A percentile compares a stretch with the other conserved stretches of the same genome.
Conservation (phyloP, 306 rosid species). For the Citrullus amarus region DNA sequence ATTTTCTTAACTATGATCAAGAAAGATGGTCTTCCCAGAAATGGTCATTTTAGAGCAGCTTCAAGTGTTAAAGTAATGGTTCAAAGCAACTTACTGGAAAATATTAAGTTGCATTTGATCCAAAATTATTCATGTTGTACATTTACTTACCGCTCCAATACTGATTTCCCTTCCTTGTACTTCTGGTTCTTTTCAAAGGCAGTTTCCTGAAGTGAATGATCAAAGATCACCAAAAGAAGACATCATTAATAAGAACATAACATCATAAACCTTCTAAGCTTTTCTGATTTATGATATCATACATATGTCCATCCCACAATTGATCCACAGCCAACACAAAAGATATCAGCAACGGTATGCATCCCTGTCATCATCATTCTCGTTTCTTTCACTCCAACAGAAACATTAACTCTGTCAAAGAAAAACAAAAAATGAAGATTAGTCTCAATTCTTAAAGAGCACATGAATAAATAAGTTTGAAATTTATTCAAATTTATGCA, state of each 20-base stretch:
- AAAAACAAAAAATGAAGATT: neutral
- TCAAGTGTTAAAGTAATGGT: neutral
- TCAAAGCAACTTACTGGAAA: neutral
- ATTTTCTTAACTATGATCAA: neutral
- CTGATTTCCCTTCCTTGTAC: constrained; percentile 68
- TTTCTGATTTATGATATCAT: constrained; percentile 33
- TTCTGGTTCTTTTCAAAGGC: constrained; percentile 45
- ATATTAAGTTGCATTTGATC: neutral
- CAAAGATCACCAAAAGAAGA: constrained; percentile 18
- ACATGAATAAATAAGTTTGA: neutral
- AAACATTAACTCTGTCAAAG: constrained; percentile 54
- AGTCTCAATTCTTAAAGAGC: constrained; percentile 6
- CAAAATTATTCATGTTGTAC: constrained; percentile 12
- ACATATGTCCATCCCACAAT: constrained; percentile 92
- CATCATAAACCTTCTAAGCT: constrained; percentile 10
- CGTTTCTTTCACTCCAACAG: constrained; percentile 62
- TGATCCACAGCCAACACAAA: constrained; percentile 88
- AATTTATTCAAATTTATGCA: neutral
- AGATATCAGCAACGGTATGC: constrained; percentile 87
- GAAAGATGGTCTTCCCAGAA: neutral
- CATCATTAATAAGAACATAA: constrained; percentile 13
- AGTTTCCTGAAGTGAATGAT: constrained; percentile 39
- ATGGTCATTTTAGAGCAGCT: neutral
- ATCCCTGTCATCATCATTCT: constrained; percentile 66
- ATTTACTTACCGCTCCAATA: constrained; percentile 59